A percentile compares a stretch with the other conserved stretches of the same genome.
Conservation (phyloP, 371 early-diverging fungal species). For the Fennellomyces sp. region DNA sequence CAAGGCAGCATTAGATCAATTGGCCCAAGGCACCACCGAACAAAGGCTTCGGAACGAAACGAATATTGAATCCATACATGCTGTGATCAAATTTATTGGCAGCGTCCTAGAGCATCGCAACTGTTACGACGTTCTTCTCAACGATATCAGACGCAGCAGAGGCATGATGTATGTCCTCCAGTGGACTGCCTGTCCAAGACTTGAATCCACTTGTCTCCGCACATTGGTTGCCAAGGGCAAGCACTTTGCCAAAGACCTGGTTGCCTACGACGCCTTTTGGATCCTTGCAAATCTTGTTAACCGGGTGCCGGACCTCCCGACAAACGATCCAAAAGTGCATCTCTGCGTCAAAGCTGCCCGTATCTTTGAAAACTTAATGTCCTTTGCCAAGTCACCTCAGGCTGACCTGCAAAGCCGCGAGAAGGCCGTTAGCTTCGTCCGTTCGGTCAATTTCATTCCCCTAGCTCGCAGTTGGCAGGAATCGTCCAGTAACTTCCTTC, state of each 20-base stretch:
- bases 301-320: not conserved
- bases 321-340: not conserved
- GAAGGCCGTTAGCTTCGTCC: not conserved
- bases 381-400: not conserved
- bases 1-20: conserved; percentile 3
- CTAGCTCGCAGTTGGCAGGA: not conserved
- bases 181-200: not conserved
- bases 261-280: conserved; percentile 6
- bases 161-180: not conserved
- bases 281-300: conserved; percentile 1
- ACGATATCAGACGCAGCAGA: not conserved
- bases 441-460: not conserved
- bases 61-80: not conserved
- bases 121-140: conserved; percentile 2
- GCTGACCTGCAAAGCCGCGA: not conserved
- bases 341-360: conserved; percentile 3
- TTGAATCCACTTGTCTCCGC: conserved; percentile 1
- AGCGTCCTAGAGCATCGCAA: not conserved
- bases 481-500: not conserved
- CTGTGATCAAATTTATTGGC: conserved; percentile 5
- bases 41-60: not conserved
- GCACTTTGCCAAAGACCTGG: conserved; percentile 9
- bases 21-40: not conserved
- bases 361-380: conserved; percentile 9
- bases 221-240: conserved; percentile 10